Conservation (phyloP, 139 green algal species). For the Chlorella ohadii region DNA sequence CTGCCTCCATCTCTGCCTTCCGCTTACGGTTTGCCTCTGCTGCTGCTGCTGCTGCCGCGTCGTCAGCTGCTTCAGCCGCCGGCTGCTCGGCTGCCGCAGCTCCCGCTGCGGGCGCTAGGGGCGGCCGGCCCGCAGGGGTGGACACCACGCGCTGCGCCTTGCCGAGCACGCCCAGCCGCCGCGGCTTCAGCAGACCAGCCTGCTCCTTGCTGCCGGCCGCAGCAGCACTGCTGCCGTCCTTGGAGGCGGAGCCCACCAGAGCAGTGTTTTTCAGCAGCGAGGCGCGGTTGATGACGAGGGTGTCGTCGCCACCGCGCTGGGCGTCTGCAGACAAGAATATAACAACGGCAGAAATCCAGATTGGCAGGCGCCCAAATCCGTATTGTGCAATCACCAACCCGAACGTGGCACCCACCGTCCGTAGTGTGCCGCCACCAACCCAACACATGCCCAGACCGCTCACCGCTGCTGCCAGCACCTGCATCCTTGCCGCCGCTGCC, state of each 20-base stretch:
- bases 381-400: too few relatives aligned
- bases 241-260: neutral
- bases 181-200: constrained; percentile 13
- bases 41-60: neutral
- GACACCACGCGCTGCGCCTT: constrained; percentile 26
- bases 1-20: constrained; percentile 50
- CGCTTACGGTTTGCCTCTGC: constrained; percentile 49
- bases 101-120: neutral
- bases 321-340: too few relatives aligned
- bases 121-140: neutral
- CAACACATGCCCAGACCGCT: too few relatives aligned
- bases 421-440: too few relatives aligned
- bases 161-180: constrained; percentile 30
- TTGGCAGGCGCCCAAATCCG: too few relatives aligned
- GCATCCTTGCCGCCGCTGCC: neutral
- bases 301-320: constrained; percentile 6
- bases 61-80: neutral
- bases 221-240: neutral
- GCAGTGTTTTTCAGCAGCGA: neutral
- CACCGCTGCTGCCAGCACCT: neutral
- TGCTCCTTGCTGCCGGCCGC: constrained; percentile 17
- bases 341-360: too few relatives aligned
- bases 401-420: too few relatives aligned
- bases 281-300: constrained; percentile 24
- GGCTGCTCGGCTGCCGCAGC: neutral